Percentiles rank a stretch among this genome's conserved stretches.
Evolutionary conservation across 352 stramenopile genomes (phyloP).

Genomic region (Thraustochytrium sp.): DNA sequence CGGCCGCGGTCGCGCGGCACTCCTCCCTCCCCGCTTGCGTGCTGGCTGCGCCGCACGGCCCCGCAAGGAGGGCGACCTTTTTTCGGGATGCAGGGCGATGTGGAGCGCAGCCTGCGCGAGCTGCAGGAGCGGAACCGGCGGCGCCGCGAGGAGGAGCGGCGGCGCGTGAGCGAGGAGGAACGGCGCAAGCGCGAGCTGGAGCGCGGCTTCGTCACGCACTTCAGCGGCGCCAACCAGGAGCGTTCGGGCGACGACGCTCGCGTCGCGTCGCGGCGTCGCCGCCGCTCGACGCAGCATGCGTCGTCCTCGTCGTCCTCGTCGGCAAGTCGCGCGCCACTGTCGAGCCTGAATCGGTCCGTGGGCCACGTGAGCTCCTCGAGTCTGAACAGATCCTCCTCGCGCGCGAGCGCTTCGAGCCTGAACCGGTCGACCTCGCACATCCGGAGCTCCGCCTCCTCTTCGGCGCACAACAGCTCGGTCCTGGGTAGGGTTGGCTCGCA

Average conservation of each 20-base stretch:
- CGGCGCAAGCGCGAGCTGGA: neutral
- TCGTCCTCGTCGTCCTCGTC: neutral
- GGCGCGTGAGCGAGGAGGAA: neutral
- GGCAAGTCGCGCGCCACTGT: neutral
- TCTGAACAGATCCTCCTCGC: neutral
- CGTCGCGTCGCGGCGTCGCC: neutral
- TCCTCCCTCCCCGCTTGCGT: no score
- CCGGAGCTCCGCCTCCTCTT: neutral
- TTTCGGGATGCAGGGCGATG: neutral
- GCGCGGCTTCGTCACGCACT: conserved; percentile 26
- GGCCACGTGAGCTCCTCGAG: neutral
- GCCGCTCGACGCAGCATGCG: neutral
- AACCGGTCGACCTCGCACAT: neutral
- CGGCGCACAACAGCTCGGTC: neutral
- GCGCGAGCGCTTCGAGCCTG: neutral
- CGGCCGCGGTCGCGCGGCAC: no score
- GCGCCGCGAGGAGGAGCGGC: neutral
- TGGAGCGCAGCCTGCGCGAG: neutral
- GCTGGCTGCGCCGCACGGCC: no score
- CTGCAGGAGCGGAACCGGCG: conserved; percentile 15
- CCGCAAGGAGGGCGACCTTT: no score
- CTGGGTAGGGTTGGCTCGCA: neutral
- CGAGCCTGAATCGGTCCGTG: neutral
- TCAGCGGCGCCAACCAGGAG: conserved; percentile 28
- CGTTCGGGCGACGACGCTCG: neutral